Base-by-base conservation (phyloP, 2,329 filamentous ascomycete genomes). In the Trichoderma sp. region DNA sequence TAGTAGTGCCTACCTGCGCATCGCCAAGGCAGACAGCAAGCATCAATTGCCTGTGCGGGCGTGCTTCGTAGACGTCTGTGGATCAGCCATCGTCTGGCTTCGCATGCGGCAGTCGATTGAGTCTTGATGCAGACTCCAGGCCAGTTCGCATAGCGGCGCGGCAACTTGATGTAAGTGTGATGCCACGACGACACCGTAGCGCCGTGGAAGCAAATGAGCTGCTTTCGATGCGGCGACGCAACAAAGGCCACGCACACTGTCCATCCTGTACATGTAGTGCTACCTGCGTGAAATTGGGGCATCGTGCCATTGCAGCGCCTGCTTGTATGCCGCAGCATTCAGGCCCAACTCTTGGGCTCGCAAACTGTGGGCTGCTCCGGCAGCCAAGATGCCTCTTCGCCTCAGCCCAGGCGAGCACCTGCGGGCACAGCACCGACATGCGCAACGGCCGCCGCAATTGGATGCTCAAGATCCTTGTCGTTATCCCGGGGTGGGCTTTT, bases 371-470 rank as follows among this genome's bases (percentile, higher is more conserved):
- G 2, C 51, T 51, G 18, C 58, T 21, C 7, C 43, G 46, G 34
- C 34, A 52, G 59, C 43, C 59, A 51, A 61, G 43, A 34, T 24
- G 43, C 59, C 59, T 61, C 43, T 46, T 61, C 28, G 21, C 30
- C 59, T 61, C 37, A 39, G 56, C 49, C 51, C 55, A 26, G 34
- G 56, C 43, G 26, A 37, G 51, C 51, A 65, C n/a, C 46, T 49
- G 46, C 46, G 46, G 46, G 46, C 46, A 49, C 46, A 4, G 10
- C 51, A 37, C 51, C 51, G 51, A 30, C 61, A 37, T 30, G 26
- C 34, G 43, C 30, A 21, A 55, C 49, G 39, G 26, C 34, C n/a
- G 51, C 60, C 51, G 37, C 51, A 65, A 46, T 56, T 65, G 61
- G 49, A 55, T 28, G 51, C 13, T 18, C 32, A 24, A 46, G 61